Evolutionary conservation across 495 filamentous ascomycete genomes (phyloP), one percentile per base, ranked within the genome.

Genomic region (Corynascus novoguineensis): DNA sequence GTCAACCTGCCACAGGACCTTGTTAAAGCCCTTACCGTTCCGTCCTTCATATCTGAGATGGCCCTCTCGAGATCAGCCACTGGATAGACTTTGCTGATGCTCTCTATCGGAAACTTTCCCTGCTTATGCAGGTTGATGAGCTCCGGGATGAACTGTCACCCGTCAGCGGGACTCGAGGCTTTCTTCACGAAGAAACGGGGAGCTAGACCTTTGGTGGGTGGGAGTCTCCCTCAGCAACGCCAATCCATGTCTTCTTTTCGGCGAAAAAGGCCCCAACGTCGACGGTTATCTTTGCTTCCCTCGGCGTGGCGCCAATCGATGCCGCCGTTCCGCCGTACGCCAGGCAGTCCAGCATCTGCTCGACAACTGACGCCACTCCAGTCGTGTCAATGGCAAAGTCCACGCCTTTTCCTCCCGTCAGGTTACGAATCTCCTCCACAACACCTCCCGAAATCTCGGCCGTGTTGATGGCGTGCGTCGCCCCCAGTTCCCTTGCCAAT

Each of bases 71-170:
- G 42, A 1, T 71, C 64, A 34, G 70, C 69, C 5, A 76, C 61
- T 0, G 74, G 69, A 57, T 73, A 76, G 0, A 73, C 61, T 25
- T 74, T 72, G 53, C 73, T 70, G 25, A 79, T 67, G 46, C 70
- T 71, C 27, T 70, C 66, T 1, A 75, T 59, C 0, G 72, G 73
- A 31, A 76, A 77, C 41, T 69, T 69, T 1, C 73, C 75, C 19
- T 71, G 46, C 22, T 65, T 65, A 48, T 74, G 74, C 22, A 69
- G 57, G 41, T 71, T 61, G 10, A 75, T 64, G 19, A 75, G 55
- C 22, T 60, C 47, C 0, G 73, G 74, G 19, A 73, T 66, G 21
- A 66, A 62, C 71, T 75, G 62, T 21, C 22, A 24, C 28, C 14
- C 17, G 34, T 48, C 34, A 34, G 41, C 5, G 27, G 19, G 24